phyloP scores from a whole-genome alignment of 2,329 filamentous ascomycete genomes.

The Alternaria viburni region DNA sequence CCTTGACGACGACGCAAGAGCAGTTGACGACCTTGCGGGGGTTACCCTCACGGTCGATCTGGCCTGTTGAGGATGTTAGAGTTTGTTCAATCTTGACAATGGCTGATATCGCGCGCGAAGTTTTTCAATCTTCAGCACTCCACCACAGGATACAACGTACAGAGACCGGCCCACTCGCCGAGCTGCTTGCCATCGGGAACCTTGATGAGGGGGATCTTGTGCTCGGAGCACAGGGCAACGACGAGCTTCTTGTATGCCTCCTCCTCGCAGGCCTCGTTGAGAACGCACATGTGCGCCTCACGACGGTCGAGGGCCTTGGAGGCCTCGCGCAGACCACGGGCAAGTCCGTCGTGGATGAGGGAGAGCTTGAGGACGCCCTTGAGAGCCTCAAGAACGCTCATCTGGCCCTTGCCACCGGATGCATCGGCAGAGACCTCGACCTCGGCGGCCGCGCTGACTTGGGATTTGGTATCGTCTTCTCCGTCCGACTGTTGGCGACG shows the following conservation, averaged over 20 bases:
- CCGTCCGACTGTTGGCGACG: slow-evolving; percentile 82
- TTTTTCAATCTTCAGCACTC: background rate
- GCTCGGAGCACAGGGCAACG: slow-evolving; percentile 97
- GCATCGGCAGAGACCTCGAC: slow-evolving; percentile 96
- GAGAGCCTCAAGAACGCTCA: slow-evolving; percentile 97
- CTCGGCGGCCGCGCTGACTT: slow-evolving; percentile 78
- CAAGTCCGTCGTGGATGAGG: slow-evolving; percentile 99
- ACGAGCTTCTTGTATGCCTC: slow-evolving; percentile 99
- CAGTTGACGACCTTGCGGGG: slow-evolving; percentile 99
- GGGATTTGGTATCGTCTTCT: slow-evolving; percentile 98
- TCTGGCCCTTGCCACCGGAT: slow-evolving; percentile 79
- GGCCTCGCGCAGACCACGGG: slow-evolving; percentile 96
- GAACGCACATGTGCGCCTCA: slow-evolving; percentile 99
- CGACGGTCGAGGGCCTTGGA: slow-evolving; percentile 98
- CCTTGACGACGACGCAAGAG: slow-evolving; percentile 99
- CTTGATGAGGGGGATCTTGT: slow-evolving; percentile 99
- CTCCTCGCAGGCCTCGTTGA: slow-evolving; percentile 99
- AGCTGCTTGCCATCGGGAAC: slow-evolving; percentile 99
- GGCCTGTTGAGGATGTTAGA: slow-evolving; percentile 64
- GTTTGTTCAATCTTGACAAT: background rate
- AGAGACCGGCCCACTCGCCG: slow-evolving; percentile 99
- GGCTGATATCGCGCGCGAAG: background rate
- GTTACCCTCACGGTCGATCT: slow-evolving; percentile 98
- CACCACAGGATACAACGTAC: slow-evolving; percentile 66
- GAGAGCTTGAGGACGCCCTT: slow-evolving; percentile 99